Conservation (phyloP, 441 rosid genomes). For the Raphanus hybrid region DNA sequence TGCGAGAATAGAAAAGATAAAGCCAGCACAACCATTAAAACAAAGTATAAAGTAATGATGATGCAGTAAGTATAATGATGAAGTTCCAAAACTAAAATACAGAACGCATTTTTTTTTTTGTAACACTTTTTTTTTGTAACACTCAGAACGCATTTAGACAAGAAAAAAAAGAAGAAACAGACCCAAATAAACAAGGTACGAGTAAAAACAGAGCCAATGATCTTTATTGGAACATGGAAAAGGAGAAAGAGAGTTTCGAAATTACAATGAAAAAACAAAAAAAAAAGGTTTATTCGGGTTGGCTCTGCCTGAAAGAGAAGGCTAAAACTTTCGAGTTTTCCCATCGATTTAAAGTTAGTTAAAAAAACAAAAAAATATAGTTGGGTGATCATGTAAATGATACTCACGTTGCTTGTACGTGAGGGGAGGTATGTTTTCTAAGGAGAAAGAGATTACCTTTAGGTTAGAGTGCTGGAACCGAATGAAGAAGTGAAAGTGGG, state of each 20-base stretch:
- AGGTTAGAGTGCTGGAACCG: conserved; percentile 41
- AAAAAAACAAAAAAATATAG: neutral
- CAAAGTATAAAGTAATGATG: conserved; percentile 39
- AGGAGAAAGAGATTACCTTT: conserved; percentile 25
- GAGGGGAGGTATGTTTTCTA: conserved; percentile 18
- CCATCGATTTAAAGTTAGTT: conserved; percentile 3
- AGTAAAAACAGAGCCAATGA: conserved; percentile 10
- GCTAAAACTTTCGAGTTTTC: conserved; percentile 32
- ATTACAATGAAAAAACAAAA: neutral
- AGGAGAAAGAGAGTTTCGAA: neutral
- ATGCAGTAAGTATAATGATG: conserved; percentile 38
- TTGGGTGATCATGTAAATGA: conserved; percentile 38
- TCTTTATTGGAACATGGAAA: conserved; percentile 8
- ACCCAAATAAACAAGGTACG: conserved; percentile 24
- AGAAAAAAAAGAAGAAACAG: neutral
- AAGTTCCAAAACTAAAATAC: conserved; percentile 24
- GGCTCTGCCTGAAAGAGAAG: conserved; percentile 65
- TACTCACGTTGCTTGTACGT: conserved; percentile 42
- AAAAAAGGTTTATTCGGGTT: conserved; percentile 51
- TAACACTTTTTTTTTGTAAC: no score
- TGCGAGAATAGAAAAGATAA: conserved; percentile 27
- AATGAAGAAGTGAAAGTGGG: conserved; percentile 41
- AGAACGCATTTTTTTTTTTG: neutral
- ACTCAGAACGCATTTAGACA: neutral
- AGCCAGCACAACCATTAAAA: conserved; percentile 23